These are phyloP conservation scores for Ceraceosorus bombacis DNA, from an alignment of 1,284 basidiomycete species.

Conservation along the genomic window DNA sequence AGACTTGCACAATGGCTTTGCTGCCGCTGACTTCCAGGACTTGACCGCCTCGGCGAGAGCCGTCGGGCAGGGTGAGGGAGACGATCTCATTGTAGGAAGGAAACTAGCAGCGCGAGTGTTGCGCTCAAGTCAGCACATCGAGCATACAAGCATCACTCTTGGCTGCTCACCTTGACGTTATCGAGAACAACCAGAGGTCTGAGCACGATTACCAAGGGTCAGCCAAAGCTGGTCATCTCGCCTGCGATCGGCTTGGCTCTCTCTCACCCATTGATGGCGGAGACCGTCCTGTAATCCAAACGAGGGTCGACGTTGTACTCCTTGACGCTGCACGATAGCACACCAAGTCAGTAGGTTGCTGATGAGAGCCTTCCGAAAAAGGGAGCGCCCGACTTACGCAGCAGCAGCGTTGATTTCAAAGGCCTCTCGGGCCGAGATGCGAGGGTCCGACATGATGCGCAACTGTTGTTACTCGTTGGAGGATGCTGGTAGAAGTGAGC, in stretches of 20 bases:
- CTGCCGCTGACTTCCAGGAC: slow-evolving; percentile 97
- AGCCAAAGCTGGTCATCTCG: slow-evolving; percentile 9
- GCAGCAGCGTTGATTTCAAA: slow-evolving; percentile 78
- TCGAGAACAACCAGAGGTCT: slow-evolving; percentile 77
- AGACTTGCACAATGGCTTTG: slow-evolving; percentile 97
- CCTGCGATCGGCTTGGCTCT: background rate
- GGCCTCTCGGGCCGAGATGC: slow-evolving; percentile 61
- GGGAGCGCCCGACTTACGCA: slow-evolving; percentile 49
- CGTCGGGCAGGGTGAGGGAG: slow-evolving; percentile 88
- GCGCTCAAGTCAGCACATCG: background rate
- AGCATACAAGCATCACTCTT: background rate
- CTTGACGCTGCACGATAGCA: slow-evolving; percentile 37
- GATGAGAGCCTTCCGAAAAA: too few relatives aligned
- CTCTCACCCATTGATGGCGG: slow-evolving; percentile 85
- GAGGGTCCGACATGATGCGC: slow-evolving; percentile 44
- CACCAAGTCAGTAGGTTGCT: too few relatives aligned
- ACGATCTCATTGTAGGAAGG: slow-evolving; percentile 99
- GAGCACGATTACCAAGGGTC: slow-evolving; percentile 4
- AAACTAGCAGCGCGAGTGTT: slow-evolving; percentile 53
- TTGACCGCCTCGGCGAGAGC: slow-evolving; percentile 87
- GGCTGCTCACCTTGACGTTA: slow-evolving; percentile 72
- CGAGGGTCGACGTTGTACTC: slow-evolving; percentile 65
- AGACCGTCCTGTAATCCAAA: slow-evolving; percentile 89
- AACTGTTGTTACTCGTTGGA: background rate
- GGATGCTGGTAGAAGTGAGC: background rate